Evolutionary conservation across 2,329 filamentous ascomycete genomes (phyloP), one percentile per base, ranked within the genome.

Genomic region (Aspergillus hortae): DNA sequence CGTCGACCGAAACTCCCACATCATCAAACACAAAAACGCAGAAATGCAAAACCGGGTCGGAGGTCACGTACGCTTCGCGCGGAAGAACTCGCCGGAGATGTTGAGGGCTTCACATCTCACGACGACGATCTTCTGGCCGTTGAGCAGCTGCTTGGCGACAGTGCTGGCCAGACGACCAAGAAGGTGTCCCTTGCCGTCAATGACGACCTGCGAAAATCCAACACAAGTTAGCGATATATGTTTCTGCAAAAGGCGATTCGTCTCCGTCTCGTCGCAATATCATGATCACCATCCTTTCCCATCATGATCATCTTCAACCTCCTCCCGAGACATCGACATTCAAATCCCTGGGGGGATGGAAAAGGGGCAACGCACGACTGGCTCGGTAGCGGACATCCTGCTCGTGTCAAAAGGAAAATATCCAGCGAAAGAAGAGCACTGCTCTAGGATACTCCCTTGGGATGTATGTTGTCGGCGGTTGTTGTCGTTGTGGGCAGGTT

Each of bases 51-150:
- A 56, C 45, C 47, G 63, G 60, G 56, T 61, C 57, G 60, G 58
- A 63, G 64, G 73, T 38, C n/a, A 96, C 92, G 80, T 96, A 99
- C 94, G 89, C 89, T 99, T 99, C 69, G 92, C 87, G 79, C 94
- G 91, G 89, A 99, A 99, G 90, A 99, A 99, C 85, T 97, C 94
- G 82, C 94, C 94, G 68, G 94, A 99, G 86, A 99, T 99, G 88
- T 99, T 99, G 79, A 99, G 87, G 72, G 90, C 91, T 83, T 99
- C 94, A 81, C 89, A 95, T 84, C 94, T 90, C 77, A 99, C 94
- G 70, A 99, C 83, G 73, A 97, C 92, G 77, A 99, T 95, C 89
- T 97, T 97, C 84, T 97, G 92, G 77, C 92, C 92, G 80, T 87
- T 95, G 71, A 97, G 89, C 74, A 97, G 87, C 85, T 97, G 92